Conservation (phyloP, 1,139 yeast genomes). For the Suhomyces anneliseae region DNA sequence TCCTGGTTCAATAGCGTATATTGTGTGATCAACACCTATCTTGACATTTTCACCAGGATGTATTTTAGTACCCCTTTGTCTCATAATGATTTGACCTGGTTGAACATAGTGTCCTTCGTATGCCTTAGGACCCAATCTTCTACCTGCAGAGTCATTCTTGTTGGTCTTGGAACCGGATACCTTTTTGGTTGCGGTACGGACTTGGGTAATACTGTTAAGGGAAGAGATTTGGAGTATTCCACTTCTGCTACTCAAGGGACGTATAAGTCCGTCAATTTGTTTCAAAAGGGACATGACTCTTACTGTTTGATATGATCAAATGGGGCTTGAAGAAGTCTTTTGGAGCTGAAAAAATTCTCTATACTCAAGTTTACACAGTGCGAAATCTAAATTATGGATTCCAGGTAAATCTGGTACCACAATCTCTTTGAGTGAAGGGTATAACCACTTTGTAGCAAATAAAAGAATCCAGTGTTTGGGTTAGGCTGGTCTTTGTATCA, state of each 20-base stretch:
- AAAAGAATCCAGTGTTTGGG: too few species aligned
- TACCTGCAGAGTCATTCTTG: conserved; percentile 94
- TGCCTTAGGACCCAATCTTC: conserved; percentile 88
- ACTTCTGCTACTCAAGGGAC: conserved; percentile 3
- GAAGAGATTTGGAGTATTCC: conserved; percentile 16
- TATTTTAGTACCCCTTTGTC: conserved; percentile 96
- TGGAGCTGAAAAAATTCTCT: conserved; percentile 4
- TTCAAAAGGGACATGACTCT: conserved; percentile 9
- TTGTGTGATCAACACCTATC: conserved; percentile 92
- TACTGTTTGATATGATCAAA: not conserved
- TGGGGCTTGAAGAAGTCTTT: not conserved
- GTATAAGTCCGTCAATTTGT: conserved; percentile 5
- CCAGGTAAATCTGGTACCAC: not conserved
- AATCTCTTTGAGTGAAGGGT: not conserved
- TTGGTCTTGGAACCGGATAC: conserved; percentile 94
- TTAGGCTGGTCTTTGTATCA: not conserved
- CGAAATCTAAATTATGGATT: not conserved
- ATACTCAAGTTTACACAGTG: conserved; percentile 9
- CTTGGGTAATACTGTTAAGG: conserved; percentile 34
- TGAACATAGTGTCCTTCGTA: conserved; percentile 67
- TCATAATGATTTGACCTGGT: conserved; percentile 87
- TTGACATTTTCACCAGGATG: conserved; percentile 93
- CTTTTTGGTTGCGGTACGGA: conserved; percentile 90
- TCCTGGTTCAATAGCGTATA: conserved; percentile 90
- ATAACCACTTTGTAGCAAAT: too few species aligned